Base-by-base conservation (phyloP, 805 yeast species). In the Candida manassasensis region DNA sequence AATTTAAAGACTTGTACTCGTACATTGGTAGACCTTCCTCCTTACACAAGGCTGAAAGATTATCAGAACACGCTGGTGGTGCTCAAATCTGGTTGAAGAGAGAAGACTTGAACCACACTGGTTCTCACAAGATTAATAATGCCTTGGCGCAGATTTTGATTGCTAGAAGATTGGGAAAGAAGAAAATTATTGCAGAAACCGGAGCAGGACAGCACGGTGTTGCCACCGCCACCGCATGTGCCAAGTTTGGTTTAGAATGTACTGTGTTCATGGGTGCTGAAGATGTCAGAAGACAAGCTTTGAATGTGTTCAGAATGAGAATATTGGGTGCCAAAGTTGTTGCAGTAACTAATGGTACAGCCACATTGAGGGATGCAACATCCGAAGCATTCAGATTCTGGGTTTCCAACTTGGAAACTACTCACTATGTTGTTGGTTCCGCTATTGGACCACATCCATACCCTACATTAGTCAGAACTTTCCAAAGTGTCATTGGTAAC, bases 361-460 rank as follows among this genome's bases (percentile, higher is more conserved):
- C 83, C 59, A 93, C 99, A 21, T 73, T 93, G 59, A 81, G 99
- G 65, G 99, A 93, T 61, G 98, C 98, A 24, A 90, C 97, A 36
- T 82, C 94, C 15, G 99, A 93, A 66, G 97, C 98, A 10, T 83
- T 93, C 69, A 75, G 98, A 59, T 77, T 62, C 61, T 93, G 99
- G 99, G 97, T 90, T 32, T 78, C 96, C 3, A 75, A 89, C 50
- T 70, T 93, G 45, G 70, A 79, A 45, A 68, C 84, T 25, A 93
- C 98, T 6, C 97, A 93, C 63, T 93, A 90, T 59, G 83, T 90
- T 44, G 95, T 93, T 35, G 99, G 99, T 35, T 87, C 97, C 2
- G 98, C 97, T 29, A 90, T 93, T 56, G 99, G 99, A 25, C 99
- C 99, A 26, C 97, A 93, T 61, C 99, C 99, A 32, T 93, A 88